phyloP scores from a whole-genome alignment of 2,329 filamentous ascomycete genomes.

The Cladosporium sp. region DNA sequence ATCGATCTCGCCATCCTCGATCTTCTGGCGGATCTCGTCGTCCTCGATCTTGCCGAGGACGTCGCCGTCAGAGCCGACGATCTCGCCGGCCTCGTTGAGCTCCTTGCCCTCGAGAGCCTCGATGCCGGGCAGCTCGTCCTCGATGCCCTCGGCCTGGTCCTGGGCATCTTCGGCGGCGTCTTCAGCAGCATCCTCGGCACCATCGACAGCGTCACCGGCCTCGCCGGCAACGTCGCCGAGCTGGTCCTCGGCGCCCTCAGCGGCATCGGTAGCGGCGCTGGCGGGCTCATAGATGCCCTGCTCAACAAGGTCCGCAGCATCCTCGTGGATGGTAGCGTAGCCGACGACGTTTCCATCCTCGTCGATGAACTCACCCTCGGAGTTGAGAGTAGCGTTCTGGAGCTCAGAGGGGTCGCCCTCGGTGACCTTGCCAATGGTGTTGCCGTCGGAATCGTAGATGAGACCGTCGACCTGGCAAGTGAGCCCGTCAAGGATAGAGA shows the following conservation, averaged over 20 bases:
- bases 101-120: slow-evolving; percentile 47
- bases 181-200: slow-evolving; percentile 25
- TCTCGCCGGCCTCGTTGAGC: slow-evolving; percentile 45
- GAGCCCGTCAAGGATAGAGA: slow-evolving; percentile 43
- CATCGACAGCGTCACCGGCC: slow-evolving; percentile 21
- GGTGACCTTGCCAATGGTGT: slow-evolving; percentile 42
- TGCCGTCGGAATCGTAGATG: slow-evolving; percentile 46
- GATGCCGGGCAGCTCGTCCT: slow-evolving; percentile 46
- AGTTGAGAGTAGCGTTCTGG: slow-evolving; percentile 44
- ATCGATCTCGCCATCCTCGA: slow-evolving; percentile 34
- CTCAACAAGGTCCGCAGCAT: slow-evolving; percentile 36
- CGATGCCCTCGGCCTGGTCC: slow-evolving; percentile 32
- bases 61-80: slow-evolving; percentile 44
- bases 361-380: slow-evolving; percentile 50
- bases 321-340: slow-evolving; percentile 45
- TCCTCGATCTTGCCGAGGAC: slow-evolving; percentile 46
- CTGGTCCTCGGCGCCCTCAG: slow-evolving; percentile 34
- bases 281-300: slow-evolving; percentile 41
- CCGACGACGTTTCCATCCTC: slow-evolving; percentile 49
- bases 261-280: slow-evolving; percentile 34
- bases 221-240: slow-evolving; percentile 28
- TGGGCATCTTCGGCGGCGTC: slow-evolving; percentile 26
- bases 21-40: slow-evolving; percentile 35
- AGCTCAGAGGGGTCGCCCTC: slow-evolving; percentile 45
- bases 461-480: slow-evolving; percentile 42